Evolutionary conservation across 2,329 filamentous ascomycete species (phyloP).

Genomic region (Helminthosporium solani): DNA sequence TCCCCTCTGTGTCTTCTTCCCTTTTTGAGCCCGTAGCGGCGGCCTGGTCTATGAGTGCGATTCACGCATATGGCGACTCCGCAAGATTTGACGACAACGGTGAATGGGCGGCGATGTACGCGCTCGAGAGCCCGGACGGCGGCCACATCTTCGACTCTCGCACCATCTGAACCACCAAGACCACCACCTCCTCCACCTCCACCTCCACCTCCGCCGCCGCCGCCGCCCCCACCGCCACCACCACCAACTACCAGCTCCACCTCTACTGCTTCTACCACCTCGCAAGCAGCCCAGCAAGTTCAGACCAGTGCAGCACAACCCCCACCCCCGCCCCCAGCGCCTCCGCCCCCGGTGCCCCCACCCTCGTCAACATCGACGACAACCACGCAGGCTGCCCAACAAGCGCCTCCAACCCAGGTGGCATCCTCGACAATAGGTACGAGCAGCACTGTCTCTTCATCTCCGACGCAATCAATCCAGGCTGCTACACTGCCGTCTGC

Average conservation of each 20-base stretch:
- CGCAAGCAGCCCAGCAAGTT: conserved; percentile 22
- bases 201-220: conserved; percentile 23
- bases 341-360: conserved; percentile 16
- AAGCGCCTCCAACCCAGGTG: conserved; percentile 23
- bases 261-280: conserved; percentile 21
- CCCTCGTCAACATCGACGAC: conserved; percentile 17
- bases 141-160: conserved; percentile 22
- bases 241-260: conserved; percentile 20
- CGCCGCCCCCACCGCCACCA: conserved; percentile 10
- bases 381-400: conserved; percentile 15
- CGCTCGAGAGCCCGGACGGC: conserved; percentile 38
- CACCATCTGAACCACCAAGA: conserved; percentile 7
- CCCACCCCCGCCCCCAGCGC: conserved; percentile 14
- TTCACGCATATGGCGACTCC: conserved; percentile 43
- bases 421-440: conserved; percentile 38
- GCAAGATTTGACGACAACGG: conserved; percentile 39
- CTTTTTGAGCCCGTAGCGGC: conserved; percentile 26
- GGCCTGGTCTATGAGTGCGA: conserved; percentile 34
- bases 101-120: conserved; percentile 43
- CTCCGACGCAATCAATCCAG: conserved; percentile 15
- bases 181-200: conserved; percentile 6
- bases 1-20: conserved; percentile 32
- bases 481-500: conserved; percentile 16
- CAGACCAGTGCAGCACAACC: conserved; percentile 21
- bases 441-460: conserved; percentile 30